These are phyloP conservation scores for Pseudonitzschia delicatissima DNA, from an alignment of 108 stramenopile genomes.

Conservation along the genomic window DNA sequence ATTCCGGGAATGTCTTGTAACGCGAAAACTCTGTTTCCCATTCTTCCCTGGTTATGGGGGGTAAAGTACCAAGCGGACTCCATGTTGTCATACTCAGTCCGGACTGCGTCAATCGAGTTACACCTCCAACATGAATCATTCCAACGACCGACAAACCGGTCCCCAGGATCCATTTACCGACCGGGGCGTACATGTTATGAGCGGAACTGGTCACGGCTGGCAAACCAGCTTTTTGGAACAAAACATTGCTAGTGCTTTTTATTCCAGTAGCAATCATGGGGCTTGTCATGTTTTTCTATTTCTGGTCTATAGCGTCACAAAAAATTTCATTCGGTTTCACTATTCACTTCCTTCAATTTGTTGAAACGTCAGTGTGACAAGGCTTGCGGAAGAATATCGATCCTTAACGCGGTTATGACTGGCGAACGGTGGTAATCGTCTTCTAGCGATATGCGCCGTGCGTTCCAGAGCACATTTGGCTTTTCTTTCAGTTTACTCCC, in stretches of 20 bases:
- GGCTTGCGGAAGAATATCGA: too few species aligned
- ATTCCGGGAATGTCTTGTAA: slow-evolving; percentile 98
- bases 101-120: slow-evolving; percentile 94
- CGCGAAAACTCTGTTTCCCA: slow-evolving; percentile 95
- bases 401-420: too few species aligned
- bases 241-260: background rate
- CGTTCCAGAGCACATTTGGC: too few species aligned
- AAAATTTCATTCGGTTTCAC: too few species aligned
- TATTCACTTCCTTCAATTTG: too few species aligned
- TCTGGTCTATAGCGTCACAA: background rate
- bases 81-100: slow-evolving; percentile 98
- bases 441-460: too few species aligned
- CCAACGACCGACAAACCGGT: slow-evolving; percentile 87
- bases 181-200: slow-evolving; percentile 70
- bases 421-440: too few species aligned
- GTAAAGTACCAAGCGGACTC: slow-evolving; percentile 85
- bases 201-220: slow-evolving; percentile 49
- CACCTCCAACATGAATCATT: slow-evolving; percentile 97
- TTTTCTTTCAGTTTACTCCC: too few species aligned
- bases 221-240: slow-evolving; percentile 45
- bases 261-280: slow-evolving; percentile 7
- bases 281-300: slow-evolving; percentile 13
- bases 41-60: slow-evolving; percentile 80
- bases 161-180: slow-evolving; percentile 90
- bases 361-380: too few species aligned